These are phyloP conservation scores for Fusarium begoniae DNA, from an alignment of 2,329 filamentous ascomycete species.

Conservation along the genomic window DNA sequence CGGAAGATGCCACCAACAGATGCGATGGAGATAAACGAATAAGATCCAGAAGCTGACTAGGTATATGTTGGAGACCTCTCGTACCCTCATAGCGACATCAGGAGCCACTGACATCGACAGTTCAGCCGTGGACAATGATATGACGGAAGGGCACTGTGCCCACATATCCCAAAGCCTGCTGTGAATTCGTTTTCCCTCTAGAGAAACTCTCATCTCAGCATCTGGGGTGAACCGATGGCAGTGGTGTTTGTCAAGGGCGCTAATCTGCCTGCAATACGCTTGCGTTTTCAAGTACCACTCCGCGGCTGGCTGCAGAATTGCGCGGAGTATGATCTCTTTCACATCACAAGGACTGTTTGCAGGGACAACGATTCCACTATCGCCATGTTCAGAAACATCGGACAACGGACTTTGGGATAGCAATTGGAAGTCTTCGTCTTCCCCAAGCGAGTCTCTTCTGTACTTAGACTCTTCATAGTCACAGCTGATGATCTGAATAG, in stretches of 20 bases:
- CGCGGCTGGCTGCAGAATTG: neutral
- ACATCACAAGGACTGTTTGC: neutral
- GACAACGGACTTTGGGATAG: neutral
- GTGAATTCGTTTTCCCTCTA: neutral
- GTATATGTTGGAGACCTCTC: neutral
- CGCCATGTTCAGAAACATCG: neutral
- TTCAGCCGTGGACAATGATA: neutral
- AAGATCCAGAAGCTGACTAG: constrained; percentile 7
- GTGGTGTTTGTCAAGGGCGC: constrained; percentile 6
- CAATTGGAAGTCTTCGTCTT: neutral
- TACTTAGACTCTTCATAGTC: neutral
- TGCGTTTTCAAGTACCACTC: neutral
- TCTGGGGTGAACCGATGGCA: neutral
- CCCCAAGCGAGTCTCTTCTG: neutral
- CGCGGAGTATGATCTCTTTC: neutral
- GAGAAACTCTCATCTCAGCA: neutral
- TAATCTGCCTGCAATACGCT: neutral
- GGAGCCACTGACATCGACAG: neutral
- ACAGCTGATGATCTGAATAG: neutral
- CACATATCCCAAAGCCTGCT: neutral
- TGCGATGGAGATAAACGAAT: neutral
- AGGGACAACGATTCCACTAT: neutral
- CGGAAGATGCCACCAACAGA: constrained; percentile 6
- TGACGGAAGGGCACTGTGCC: neutral
- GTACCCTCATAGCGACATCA: neutral